Conservation (phyloP, 129 eudicot genomes). For the Centella asiatica region DNA sequence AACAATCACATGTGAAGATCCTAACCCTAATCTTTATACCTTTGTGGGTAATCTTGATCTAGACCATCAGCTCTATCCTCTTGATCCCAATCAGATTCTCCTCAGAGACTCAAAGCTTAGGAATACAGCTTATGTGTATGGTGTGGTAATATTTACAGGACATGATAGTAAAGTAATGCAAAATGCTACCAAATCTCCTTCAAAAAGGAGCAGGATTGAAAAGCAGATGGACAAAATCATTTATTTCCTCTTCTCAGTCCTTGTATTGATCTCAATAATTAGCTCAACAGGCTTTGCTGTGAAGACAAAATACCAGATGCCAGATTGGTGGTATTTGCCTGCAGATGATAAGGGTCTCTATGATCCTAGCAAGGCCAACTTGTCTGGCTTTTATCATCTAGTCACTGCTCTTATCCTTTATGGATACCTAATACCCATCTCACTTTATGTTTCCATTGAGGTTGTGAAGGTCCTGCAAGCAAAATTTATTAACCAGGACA, state of each 20-base stretch:
- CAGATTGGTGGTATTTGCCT: conserved; percentile 53
- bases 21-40: conserved; percentile 51
- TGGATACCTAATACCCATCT: conserved; percentile 62
- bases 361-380: conserved; percentile 27
- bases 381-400: conserved; percentile 45
- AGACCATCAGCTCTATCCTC: conserved; percentile 37
- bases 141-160: conserved; percentile 52
- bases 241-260: conserved; percentile 43
- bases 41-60: conserved; percentile 57
- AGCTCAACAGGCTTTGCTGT: conserved; percentile 47
- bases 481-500: conserved; percentile 41
- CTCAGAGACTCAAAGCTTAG: conserved; percentile 63
- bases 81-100: conserved; percentile 53
- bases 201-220: conserved; percentile 57
- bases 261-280: conserved; percentile 43
- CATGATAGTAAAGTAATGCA: conserved; percentile 65
- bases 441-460: conserved; percentile 62
- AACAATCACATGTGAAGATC: conserved; percentile 47
- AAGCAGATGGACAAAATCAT: conserved; percentile 60
- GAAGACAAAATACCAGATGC: conserved; percentile 33
- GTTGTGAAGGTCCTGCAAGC: conserved; percentile 67
- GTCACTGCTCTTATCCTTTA: conserved; percentile 56
- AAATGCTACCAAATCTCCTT: conserved; percentile 53
- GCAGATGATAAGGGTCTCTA: conserved; percentile 18
- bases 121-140: conserved; percentile 47